Conservation (phyloP, 805 yeast species). For the Teunomyces cretensis region DNA sequence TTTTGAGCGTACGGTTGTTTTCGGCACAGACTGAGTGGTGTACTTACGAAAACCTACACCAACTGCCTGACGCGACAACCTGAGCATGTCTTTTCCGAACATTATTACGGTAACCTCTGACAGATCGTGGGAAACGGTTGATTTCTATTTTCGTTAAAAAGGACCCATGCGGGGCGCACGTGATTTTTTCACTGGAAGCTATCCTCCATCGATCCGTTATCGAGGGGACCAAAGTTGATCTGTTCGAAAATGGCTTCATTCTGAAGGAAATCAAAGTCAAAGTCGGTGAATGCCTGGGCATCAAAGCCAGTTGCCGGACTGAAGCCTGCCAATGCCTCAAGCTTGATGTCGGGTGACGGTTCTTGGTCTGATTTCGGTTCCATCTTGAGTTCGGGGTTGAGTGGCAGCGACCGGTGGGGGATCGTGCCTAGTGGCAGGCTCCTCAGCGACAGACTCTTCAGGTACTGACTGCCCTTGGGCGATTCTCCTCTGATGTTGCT, state of each 20-base stretch:
- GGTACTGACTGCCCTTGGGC: conserved; percentile 1
- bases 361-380: background rate
- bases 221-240: conserved; percentile 13
- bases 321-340: background rate
- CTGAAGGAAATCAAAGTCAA: conserved; percentile 29
- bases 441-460: background rate
- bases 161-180: background rate
- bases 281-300: conserved; percentile 9
- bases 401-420: conserved; percentile 10
- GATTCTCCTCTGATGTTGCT: conserved; percentile 18
- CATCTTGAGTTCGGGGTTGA: background rate
- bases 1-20: conserved; percentile 3
- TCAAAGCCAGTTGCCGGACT: conserved; percentile 5
- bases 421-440: conserved; percentile 2
- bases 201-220: background rate
- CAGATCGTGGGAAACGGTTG: background rate
- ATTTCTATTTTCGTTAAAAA: too few species aligned
- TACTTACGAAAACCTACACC: background rate
- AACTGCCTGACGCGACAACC: background rate
- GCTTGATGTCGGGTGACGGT: background rate
- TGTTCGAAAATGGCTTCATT: conserved; percentile 26
- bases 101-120: background rate
- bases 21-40: background rate
- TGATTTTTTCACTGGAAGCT: conserved; percentile 1
- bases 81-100: conserved; percentile 2